phyloP scores from a whole-genome alignment of 345 rosid genomes.

The Balakata baccata region DNA sequence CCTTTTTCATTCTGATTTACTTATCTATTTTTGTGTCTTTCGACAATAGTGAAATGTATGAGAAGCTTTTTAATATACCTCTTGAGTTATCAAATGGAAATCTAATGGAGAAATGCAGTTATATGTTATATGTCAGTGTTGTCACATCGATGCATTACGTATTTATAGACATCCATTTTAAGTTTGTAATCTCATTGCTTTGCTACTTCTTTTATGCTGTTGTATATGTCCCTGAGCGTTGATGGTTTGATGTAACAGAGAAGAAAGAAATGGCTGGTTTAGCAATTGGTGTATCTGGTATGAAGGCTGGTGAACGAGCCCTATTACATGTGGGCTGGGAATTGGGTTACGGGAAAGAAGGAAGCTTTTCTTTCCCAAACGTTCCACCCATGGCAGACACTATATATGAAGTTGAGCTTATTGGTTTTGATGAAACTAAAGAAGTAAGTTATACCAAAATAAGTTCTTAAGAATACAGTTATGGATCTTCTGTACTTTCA shows the following conservation, averaged over 20 bases:
- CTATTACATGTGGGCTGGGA: conserved; percentile 83
- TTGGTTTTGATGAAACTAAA: conserved; percentile 93
- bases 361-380: conserved; percentile 91
- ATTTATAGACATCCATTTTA: neutral
- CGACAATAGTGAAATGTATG: neutral
- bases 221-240: conserved; percentile 6
- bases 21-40: neutral
- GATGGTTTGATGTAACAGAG: conserved; percentile 46
- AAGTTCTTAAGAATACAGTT: neutral
- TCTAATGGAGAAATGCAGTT: neutral
- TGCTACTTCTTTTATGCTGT: neutral
- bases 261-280: conserved; percentile 88
- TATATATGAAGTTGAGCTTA: conserved; percentile 82
- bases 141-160: neutral
- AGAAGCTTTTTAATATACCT: neutral
- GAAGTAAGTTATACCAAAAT: conserved; percentile 56
- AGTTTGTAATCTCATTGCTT: neutral
- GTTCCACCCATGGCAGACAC: conserved; percentile 91
- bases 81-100: neutral
- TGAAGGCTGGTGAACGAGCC: conserved; percentile 91
- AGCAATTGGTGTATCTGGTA: conserved; percentile 77
- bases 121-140: neutral
- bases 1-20: neutral
- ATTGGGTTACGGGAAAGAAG: conserved; percentile 89
- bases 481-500: conserved; percentile 3